Percentiles rank a stretch among this genome's conserved stretches.
Conservation (phyloP, 352 stramenopile genomes). For the Phytophthora tentaculata region DNA sequence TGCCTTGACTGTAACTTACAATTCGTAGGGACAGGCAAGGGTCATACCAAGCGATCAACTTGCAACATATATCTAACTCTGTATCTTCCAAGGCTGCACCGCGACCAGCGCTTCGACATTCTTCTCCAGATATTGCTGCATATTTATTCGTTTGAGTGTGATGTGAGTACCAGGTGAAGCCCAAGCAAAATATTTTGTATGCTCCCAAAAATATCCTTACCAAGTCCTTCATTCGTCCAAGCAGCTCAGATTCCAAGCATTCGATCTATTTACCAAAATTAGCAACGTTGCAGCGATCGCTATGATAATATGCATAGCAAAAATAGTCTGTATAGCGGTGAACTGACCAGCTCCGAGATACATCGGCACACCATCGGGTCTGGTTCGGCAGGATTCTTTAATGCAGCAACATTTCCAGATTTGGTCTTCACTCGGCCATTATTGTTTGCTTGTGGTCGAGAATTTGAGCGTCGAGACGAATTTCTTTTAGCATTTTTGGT, state of each 20-base stretch:
- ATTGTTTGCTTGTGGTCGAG: background rate
- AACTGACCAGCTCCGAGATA: constrained; percentile 41
- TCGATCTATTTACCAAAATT: too few relatives aligned
- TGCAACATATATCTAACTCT: too few relatives aligned
- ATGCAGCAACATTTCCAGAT: background rate
- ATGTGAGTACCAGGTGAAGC: background rate
- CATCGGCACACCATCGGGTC: constrained; percentile 47
- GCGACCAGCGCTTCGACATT: constrained; percentile 11
- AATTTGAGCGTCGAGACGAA: constrained; percentile 6
- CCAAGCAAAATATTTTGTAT: background rate
- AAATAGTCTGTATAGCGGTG: too few relatives aligned
- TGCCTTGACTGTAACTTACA: too few relatives aligned
- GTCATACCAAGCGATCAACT: too few relatives aligned
- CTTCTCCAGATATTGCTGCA: constrained; percentile 30
- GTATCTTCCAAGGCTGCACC: background rate
- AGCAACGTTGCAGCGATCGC: background rate
- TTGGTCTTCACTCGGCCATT: constrained; percentile 8
- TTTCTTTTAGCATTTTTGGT: constrained; percentile 1
- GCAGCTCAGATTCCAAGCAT: constrained; percentile 39
- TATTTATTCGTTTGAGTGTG: background rate
- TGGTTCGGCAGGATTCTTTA: constrained; percentile 13
- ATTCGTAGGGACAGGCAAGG: too few relatives aligned
- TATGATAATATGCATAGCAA: too few relatives aligned
- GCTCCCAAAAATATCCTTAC: constrained; percentile 25
- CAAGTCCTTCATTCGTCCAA: constrained; percentile 46